Percentiles rank a stretch among this genome's conserved stretches.
Evolutionary conservation across 768 basidiomycete species (phyloP).

Genomic region (Rhizopogon vinicolor): DNA sequence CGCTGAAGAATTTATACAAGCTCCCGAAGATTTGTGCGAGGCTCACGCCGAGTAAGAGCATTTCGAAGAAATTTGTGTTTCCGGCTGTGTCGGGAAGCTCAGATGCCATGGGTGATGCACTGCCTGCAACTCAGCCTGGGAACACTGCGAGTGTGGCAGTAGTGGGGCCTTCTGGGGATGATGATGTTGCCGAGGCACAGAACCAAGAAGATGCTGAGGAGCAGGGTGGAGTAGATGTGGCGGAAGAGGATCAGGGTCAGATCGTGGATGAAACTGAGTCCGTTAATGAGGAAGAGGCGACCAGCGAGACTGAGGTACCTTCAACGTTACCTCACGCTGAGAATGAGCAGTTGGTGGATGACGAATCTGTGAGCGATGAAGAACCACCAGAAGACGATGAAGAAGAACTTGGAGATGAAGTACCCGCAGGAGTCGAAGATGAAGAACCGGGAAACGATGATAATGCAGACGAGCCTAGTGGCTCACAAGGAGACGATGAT

Average conservation of each 20-base stretch:
- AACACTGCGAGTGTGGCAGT: too few relatives aligned
- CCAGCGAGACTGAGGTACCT: neutral
- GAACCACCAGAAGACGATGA: conserved; percentile 3
- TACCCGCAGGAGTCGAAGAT: neutral
- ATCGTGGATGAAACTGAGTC: neutral
- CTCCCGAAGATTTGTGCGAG: conserved; percentile 39
- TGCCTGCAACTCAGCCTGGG: neutral
- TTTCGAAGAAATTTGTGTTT: conserved; percentile 51
- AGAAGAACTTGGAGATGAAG: neutral
- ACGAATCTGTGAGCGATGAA: neutral
- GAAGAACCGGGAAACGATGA: neutral
- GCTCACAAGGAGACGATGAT: neutral
- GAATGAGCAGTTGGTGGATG: too few relatives aligned
- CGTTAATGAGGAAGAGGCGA: neutral
- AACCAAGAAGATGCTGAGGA: conserved; percentile 1
- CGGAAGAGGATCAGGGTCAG: neutral
- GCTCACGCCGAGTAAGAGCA: conserved; percentile 40
- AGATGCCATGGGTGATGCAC: neutral
- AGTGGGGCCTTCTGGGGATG: too few relatives aligned
- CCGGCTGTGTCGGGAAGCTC: conserved; percentile 22
- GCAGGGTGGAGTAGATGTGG: neutral
- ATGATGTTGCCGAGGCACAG: neutral
- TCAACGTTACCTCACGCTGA: neutral
- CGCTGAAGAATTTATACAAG: conserved; percentile 12
- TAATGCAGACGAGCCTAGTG: neutral